phyloP scores from a whole-genome alignment of 306 rosid genomes.

The Argentina anserina region DNA sequence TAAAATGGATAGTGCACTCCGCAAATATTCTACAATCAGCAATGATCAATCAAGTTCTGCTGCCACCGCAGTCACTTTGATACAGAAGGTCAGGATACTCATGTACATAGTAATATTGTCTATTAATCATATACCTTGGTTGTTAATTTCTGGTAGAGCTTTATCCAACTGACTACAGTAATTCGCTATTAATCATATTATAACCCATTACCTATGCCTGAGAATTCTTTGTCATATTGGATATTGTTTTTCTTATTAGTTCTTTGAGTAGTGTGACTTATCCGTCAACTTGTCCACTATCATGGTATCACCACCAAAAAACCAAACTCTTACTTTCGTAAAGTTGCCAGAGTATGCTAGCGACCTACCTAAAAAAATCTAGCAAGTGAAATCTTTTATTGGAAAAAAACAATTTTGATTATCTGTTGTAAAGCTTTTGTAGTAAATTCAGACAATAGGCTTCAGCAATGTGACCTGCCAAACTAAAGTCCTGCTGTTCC shows the following conservation, averaged over 20 bases:
- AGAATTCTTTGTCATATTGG: neutral
- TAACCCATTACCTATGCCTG: neutral
- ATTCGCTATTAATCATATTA: neutral
- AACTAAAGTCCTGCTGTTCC: too few species aligned
- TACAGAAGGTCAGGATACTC: slow-evolving; percentile 59
- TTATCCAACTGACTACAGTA: neutral
- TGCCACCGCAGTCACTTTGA: slow-evolving; percentile 52
- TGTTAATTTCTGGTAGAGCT: neutral
- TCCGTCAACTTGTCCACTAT: too few species aligned
- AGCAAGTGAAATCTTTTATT: too few species aligned
- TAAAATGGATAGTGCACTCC: slow-evolving; percentile 81
- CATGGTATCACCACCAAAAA: too few species aligned
- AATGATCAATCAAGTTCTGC: slow-evolving; percentile 43
- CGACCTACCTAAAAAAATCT: too few species aligned
- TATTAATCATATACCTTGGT: neutral
- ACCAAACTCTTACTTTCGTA: too few species aligned
- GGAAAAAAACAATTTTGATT: too few species aligned
- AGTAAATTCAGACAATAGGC: too few species aligned
- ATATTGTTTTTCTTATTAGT: neutral
- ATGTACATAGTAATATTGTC: neutral
- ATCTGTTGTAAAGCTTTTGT: too few species aligned
- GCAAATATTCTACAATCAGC: slow-evolving; percentile 43
- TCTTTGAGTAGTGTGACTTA: neutral
- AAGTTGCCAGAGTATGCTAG: too few species aligned
- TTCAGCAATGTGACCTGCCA: too few species aligned